Conservation (phyloP, 1,284 basidiomycete species). For the Cryptococcus neoformans region DNA sequence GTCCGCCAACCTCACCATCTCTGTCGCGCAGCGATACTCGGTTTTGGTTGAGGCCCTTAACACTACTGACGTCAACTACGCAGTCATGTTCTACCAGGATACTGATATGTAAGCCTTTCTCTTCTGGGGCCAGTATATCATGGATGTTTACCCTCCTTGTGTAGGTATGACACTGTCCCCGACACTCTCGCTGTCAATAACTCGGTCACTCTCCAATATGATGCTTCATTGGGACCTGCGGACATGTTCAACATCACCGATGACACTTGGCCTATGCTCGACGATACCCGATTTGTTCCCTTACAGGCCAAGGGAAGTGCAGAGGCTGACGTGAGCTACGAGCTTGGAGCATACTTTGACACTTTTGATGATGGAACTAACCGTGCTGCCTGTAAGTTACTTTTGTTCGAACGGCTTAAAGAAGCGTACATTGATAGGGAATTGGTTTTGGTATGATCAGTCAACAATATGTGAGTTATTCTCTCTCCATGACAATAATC, state of each 20-base stretch:
- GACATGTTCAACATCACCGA: conserved; percentile 13
- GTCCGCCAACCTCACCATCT: conserved; percentile 66
- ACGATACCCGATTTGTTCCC: conserved; percentile 51
- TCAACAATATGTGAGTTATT: conserved; percentile 39
- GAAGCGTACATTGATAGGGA: too few relatives aligned
- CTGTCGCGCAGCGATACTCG: conserved; percentile 92
- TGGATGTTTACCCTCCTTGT: background rate
- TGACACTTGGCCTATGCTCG: conserved; percentile 34
- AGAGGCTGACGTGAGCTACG: conserved; percentile 42
- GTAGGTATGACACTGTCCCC: conserved; percentile 81
- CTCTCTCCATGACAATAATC: conserved; percentile 40
- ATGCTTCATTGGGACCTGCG: conserved; percentile 41
- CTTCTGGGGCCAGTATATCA: background rate
- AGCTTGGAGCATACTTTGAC: conserved; percentile 42
- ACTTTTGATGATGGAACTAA: conserved; percentile 51
- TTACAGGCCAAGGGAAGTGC: conserved; percentile 38
- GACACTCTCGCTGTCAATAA: conserved; percentile 68
- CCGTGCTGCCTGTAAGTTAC: conserved; percentile 22
- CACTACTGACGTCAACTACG: conserved; percentile 78
- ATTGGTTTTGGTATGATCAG: conserved; percentile 20
- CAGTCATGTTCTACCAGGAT: conserved; percentile 87
- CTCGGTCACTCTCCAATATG: conserved; percentile 70
- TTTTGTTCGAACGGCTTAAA: too few relatives aligned
- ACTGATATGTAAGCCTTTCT: conserved; percentile 51
- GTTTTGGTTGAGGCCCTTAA: conserved; percentile 86